Percentiles rank a stretch among this genome's conserved stretches.
phyloP scores from a whole-genome alignment of 2,329 filamentous ascomycete genomes.

The Fusarium decemcellulare region DNA sequence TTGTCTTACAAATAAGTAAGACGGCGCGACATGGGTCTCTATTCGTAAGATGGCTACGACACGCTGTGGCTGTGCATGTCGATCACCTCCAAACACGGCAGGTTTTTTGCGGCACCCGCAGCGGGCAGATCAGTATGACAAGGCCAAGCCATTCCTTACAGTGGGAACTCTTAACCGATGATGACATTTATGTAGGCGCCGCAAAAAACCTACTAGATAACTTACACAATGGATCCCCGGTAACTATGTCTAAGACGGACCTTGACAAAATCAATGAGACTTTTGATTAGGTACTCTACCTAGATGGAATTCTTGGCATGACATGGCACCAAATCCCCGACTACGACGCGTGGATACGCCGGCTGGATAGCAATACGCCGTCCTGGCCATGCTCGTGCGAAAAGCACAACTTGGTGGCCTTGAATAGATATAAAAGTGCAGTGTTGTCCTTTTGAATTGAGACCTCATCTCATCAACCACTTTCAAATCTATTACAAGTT shows the following conservation, averaged over 20 bases:
- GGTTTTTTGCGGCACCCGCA: constrained; percentile 28
- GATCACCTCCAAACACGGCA: background rate
- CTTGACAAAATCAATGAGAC: too few species aligned
- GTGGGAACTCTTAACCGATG: background rate
- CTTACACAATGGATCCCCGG: background rate
- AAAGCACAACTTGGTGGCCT: background rate
- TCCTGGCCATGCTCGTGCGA: background rate
- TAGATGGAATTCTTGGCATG: background rate
- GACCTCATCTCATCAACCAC: background rate
- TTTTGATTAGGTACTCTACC: too few species aligned
- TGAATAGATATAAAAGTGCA: constrained; percentile 5
- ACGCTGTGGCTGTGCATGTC: constrained; percentile 17
- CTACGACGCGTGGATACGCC: background rate
- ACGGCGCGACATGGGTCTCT: background rate
- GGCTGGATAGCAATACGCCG: background rate
- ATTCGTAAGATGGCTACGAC: background rate
- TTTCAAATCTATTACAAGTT: background rate
- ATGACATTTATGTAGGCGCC: background rate
- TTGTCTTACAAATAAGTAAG: background rate
- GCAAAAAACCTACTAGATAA: background rate
- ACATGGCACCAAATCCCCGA: background rate
- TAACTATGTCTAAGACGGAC: background rate
- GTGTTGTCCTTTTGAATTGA: fast-evolving
- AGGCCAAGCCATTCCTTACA: background rate
- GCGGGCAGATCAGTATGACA: background rate